Percentiles rank a stretch among this genome's conserved stretches.
Evolutionary conservation across 2,329 filamentous ascomycete genomes (phyloP).

Genomic region (Colletotrichum navitas): DNA sequence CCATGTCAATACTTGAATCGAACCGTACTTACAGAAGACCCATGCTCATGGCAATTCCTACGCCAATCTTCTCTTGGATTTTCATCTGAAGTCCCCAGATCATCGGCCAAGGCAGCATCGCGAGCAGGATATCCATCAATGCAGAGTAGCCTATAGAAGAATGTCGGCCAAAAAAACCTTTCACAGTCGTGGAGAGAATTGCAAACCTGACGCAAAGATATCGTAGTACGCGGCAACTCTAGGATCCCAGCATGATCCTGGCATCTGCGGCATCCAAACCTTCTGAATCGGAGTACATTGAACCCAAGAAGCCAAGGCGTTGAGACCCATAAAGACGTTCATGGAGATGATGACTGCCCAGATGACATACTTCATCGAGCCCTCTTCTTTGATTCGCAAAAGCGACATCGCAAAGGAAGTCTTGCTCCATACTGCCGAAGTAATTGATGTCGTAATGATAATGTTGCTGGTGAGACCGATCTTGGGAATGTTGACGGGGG

Average conservation of each 20-base stretch:
- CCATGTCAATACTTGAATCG: too few relatives aligned
- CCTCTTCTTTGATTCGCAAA: conserved; percentile 49
- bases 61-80: conserved; percentile 37
- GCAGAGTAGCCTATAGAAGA: conserved; percentile 19
- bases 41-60: conserved; percentile 41
- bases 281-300: conserved; percentile 40
- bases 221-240: conserved; percentile 33
- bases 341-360: conserved; percentile 51
- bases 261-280: conserved; percentile 18
- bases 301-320: conserved; percentile 44
- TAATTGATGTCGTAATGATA: conserved; percentile 49
- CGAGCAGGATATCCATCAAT: conserved; percentile 37
- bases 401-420: conserved; percentile 55
- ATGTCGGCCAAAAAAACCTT: background rate
- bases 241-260: conserved; percentile 39
- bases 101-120: conserved; percentile 36
- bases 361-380: conserved; percentile 46
- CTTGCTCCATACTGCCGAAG: conserved; percentile 53
- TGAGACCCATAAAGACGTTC: conserved; percentile 46
- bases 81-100: conserved; percentile 42
- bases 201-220: conserved; percentile 40
- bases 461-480: conserved; percentile 46
- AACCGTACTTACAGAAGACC: conserved; percentile 33
- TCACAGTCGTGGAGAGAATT: background rate
- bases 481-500: conserved; percentile 29